These are phyloP conservation scores for Pulchroboletus neoregius DNA, from an alignment of 1,284 basidiomycete genomes.

Conservation along the genomic window DNA sequence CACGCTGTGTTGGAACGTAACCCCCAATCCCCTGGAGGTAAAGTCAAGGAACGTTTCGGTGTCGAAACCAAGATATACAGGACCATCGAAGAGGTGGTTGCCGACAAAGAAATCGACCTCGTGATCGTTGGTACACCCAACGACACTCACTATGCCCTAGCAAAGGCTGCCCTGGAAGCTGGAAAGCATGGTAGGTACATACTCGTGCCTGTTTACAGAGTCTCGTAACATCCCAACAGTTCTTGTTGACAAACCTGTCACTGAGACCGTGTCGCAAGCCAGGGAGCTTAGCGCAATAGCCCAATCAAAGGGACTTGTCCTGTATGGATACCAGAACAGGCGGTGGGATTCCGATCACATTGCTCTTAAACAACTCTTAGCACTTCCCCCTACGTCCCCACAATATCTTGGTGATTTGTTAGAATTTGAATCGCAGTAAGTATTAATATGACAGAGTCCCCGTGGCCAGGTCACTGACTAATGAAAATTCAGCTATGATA, in stretches of 20 bases:
- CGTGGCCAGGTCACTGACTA: background rate
- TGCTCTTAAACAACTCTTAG: conserved; percentile 64
- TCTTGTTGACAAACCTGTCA: conserved; percentile 83
- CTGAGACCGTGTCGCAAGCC: conserved; percentile 63
- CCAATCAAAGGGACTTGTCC: conserved; percentile 57
- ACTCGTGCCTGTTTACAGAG: background rate
- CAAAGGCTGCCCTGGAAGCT: conserved; percentile 61
- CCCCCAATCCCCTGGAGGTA: conserved; percentile 55
- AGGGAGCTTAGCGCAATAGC: conserved; percentile 66
- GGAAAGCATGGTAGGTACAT: conserved; percentile 69
- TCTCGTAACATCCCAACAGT: conserved; percentile 38
- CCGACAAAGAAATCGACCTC: conserved; percentile 60
- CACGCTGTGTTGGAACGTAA: conserved; percentile 66
- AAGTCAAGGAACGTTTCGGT: conserved; percentile 60
- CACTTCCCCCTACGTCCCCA: conserved; percentile 47
- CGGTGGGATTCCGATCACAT: conserved; percentile 84
- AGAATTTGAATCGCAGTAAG: conserved; percentile 77
- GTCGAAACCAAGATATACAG: conserved; percentile 53
- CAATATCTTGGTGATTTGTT: conserved; percentile 58
- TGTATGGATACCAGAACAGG: conserved; percentile 80
- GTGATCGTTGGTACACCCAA: conserved; percentile 77
- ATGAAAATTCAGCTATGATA: conserved; percentile 59
- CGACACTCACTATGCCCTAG: conserved; percentile 71
- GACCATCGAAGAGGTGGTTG: conserved; percentile 52
- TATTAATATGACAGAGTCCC: background rate